These are phyloP conservation scores for Gryganskiella cystojenkinii DNA, from an alignment of 192 early-diverging fungal species.

Conservation along the genomic window DNA sequence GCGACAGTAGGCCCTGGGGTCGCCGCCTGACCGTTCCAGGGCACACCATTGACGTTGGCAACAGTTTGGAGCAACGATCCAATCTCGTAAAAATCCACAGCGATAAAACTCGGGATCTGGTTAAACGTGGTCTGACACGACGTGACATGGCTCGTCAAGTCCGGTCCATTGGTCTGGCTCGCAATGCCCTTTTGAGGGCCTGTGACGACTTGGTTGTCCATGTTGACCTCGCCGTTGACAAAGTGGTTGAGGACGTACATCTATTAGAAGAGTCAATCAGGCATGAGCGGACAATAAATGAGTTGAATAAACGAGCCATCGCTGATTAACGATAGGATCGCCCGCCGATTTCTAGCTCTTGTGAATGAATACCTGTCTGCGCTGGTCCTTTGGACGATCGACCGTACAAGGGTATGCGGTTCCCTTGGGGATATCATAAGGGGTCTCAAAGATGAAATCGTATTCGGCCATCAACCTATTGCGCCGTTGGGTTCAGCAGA, in stretches of 20 bases:
- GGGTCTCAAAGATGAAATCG: slow-evolving; percentile 76
- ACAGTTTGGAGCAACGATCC: slow-evolving; percentile 45
- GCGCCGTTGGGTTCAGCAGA: background rate
- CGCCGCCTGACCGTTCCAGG: slow-evolving; percentile 13
- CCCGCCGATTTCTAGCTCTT: too few relatives aligned
- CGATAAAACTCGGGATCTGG: slow-evolving; percentile 73
- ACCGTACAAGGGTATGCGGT: slow-evolving; percentile 67
- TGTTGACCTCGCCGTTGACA: slow-evolving; percentile 60
- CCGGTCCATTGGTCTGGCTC: slow-evolving; percentile 64
- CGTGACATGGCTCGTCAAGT: slow-evolving; percentile 66
- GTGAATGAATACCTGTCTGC: slow-evolving; percentile 43
- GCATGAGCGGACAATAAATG: background rate
- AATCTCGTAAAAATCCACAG: slow-evolving; percentile 79
- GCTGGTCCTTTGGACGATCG: slow-evolving; percentile 61
- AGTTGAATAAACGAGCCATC: too few relatives aligned
- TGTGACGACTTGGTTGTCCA: slow-evolving; percentile 48
- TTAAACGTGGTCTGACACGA: slow-evolving; percentile 60
- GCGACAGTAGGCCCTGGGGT: too few relatives aligned
- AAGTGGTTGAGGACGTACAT: slow-evolving; percentile 86
- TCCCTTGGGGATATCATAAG: slow-evolving; percentile 63
- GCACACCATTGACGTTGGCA: slow-evolving; percentile 34
- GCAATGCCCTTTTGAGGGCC: slow-evolving; percentile 65
- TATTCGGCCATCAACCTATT: slow-evolving; percentile 70
- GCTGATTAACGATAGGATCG: too few relatives aligned
- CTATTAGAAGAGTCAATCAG: slow-evolving; percentile 18